A percentile compares a stretch with the other conserved stretches of the same genome.
These are phyloP conservation scores for Termitomyces sp. DNA, from an alignment of 768 basidiomycete species.

Conservation along the genomic window DNA sequence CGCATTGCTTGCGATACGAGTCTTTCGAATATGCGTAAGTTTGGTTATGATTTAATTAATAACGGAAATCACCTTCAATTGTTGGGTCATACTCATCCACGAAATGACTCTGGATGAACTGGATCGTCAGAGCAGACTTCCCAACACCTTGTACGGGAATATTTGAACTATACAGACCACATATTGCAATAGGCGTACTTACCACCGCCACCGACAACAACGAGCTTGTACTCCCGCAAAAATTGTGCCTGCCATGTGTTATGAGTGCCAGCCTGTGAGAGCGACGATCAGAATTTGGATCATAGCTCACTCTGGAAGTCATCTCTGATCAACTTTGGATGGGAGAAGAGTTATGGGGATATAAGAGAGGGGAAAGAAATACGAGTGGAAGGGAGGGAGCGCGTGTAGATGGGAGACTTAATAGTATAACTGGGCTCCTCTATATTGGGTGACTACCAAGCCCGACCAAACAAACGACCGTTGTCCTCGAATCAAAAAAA, in stretches of 20 bases:
- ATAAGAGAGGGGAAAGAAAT: not conserved
- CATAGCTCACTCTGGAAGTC: conserved; percentile 34
- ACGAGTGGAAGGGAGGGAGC: conserved; percentile 9
- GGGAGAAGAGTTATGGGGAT: not conserved
- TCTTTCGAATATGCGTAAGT: conserved; percentile 42
- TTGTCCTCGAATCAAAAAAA: not conserved
- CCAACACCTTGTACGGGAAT: conserved; percentile 35
- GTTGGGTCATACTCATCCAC: conserved; percentile 95
- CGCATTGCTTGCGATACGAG: conserved; percentile 95
- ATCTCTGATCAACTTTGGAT: conserved; percentile 19
- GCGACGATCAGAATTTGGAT: not conserved
- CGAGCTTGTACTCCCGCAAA: conserved; percentile 96
- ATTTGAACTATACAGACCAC: not conserved
- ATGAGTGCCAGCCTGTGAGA: conserved; percentile 7
- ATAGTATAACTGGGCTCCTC: not conserved
- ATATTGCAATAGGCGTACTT: conserved; percentile 20
- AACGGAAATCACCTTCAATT: conserved; percentile 65
- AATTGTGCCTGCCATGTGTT: conserved; percentile 66
- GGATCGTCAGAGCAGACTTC: conserved; percentile 92
- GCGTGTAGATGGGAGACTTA: conserved; percentile 7
- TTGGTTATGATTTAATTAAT: not conserved
- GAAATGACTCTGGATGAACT: conserved; percentile 95
- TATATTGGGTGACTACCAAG: conserved; percentile 15
- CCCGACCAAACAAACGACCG: conserved; percentile 15
- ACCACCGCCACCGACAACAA: conserved; percentile 98